Base-by-base conservation (phyloP, 257 asterid genomes). In the Solanum virginianum region DNA sequence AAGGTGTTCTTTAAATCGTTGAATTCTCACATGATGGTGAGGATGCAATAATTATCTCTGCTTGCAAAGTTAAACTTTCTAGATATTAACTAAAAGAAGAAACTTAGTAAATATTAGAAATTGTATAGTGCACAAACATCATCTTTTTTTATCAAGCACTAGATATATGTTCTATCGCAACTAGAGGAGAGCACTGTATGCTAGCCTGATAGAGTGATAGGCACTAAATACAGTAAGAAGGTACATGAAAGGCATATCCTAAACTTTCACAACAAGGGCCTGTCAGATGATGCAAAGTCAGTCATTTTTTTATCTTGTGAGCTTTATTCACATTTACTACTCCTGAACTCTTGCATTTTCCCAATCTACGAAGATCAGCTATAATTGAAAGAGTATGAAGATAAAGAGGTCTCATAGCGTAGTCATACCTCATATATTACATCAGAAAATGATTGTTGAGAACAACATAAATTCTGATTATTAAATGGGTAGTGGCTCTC, bases 401-500 rank as follows among this genome's bases (percentile, higher is more conserved):
- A 51, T 51, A 77, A 24, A 26, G 47, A 77, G 47, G 82, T 45
- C 47, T 15, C 20, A 53, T 53, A 75, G 62, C 1, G 0, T 51
- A 68, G 43, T 24, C 55, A 81, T 86, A 91, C 93, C 94, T 90
- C 70, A 84, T 83, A 56, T 51, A 80, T 84, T 85, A 88, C 68
- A 72, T 65, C 86, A 70, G 82, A 57, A 72, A 82, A 86, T 84
- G 86, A 85, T 87, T 69, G 69, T 84, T 81, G 69, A 82, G 87
- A 84, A 54, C 87, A 80, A 53, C 24, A 60, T 53, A 74, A 51
- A 65, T 11, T 65, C 81, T 79, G 80, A 54, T 60, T 16, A 80
- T 88, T 89, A 91, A 86, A 89, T 83, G 45, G 91, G 88, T 83
- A 92, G 88, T 63, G 13, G 70, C 86, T 93, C 93, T 43, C 91